Evolutionary conservation across 805 yeast species (phyloP), one percentile per base, ranked within the genome.

Genomic region (Kuraishia piskuri): DNA sequence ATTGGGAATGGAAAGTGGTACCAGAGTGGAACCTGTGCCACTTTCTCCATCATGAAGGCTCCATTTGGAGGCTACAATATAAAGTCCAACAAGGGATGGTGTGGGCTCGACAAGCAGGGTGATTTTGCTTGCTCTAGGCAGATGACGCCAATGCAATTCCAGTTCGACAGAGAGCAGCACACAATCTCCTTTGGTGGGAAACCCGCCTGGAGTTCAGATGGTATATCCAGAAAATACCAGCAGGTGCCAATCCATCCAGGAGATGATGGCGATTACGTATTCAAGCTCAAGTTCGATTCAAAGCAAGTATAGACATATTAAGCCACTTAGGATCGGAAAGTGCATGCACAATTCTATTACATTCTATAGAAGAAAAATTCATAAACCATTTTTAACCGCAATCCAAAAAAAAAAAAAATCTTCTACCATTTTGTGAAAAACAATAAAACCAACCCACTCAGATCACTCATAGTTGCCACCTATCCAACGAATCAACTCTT

Each of bases 1-100:
- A 92, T 91, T 62, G 80, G 87, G 56, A 87, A 81, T 62, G 99
- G 99, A 3, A 78, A 82, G 58, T 91, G 96, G 94, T 88, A 85
- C 69, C 64, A 77, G 3, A 74, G 76, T 19, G 97, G 97, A 1
- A 81, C 94, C 0, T 92, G 97, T 68, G 98, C 97, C 3, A 82
- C 86, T 4, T 91, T 76, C 69, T 75, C 75, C 23, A 60, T 87
- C 23, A 62, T 68, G 31, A 76, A 82, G 52, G 80, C 86, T 31
- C 77, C 78, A 36, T 82, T 81, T 67, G 94, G 94, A 2, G 94
- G 94, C n/a, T 78, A 80, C 61, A 78, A 82, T 54, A 63, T 91
- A 48, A 75, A 75, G 55, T 78, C 94, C 1, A 80, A 88, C 45
- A 82, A 78, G 60, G 97, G 97, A 0, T 78, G 73, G 56, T 91